Base-by-base conservation (phyloP, 2,329 filamentous ascomycete genomes). In the Aspergillus clavatus region DNA sequence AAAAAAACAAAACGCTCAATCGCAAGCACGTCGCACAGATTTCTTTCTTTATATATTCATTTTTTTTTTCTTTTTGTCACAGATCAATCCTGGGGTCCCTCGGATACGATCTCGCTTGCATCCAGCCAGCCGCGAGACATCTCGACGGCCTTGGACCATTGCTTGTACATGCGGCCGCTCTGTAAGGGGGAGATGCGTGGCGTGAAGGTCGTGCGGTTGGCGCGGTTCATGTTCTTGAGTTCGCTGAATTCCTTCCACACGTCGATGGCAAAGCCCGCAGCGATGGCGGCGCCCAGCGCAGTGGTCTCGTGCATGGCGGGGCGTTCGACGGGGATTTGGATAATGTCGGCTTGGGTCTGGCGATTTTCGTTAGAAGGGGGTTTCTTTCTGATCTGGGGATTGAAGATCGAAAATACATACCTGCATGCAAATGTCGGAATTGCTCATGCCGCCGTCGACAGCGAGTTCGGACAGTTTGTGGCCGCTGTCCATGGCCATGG, bases 241-340 rank as follows among this genome's bases (percentile, higher is more conserved):
- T 91, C 86, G 22, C 82, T 78, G 46, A 93, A 81, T 59, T 81
- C 78, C 51, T 80, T 78, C 87, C 89, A 95, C 26, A 91, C 80
- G 36, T 80, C 83, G 10, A 87, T 81, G 7, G 89, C 88, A 48
- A 95, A 82, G n/a, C 87, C 89, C 7, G 89, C 89, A 12, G 89
- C 88, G 57, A 95, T 91, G 38, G 89, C 89, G 11, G 89, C 89
- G 21, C 89, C 89, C 2, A 95, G 78, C 1, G 89, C 86, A 1
- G 89, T 95, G 3, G 89, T 94, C 72, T 95, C 89, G 46, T 87
- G 84, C 89, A 95, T 95, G 45, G 81, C 78, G 0, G 89, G 89
- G 19, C 89, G 82, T 65, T 90, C 82, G 48, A 95, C 86, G 22
- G 84, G 85, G 55, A 95, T 93, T 45, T 83, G 82, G 57, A 86